Base-by-base conservation (phyloP, 495 filamentous ascomycete species). In the Delitschia confertaspora region DNA sequence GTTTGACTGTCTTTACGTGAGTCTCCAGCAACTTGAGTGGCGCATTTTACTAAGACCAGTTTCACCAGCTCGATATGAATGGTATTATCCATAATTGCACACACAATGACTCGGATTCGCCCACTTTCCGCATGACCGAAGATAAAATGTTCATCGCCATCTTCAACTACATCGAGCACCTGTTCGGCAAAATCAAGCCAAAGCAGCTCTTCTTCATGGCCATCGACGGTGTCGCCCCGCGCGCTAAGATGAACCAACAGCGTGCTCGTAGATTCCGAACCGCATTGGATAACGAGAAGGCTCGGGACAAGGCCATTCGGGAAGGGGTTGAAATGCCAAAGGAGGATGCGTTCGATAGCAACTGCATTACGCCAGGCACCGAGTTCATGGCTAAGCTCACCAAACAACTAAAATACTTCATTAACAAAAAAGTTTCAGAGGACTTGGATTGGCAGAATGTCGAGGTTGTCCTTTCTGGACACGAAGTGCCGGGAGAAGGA, bases 191-290 rank as follows among this genome's bases (percentile, higher is more conserved):
- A 66, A 99, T 99, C 50, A 95, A 95, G 62, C 93, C 93, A 2
- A 88, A 93, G 66, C 79, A 94, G 68, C 73, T 99, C 9, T 99
- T 99, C 64, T 99, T 95, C 68, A 95, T 99, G 93, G 93, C 93
- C 7, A 85, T 99, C 41, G 93, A 99, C 59, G 91, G 91, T 45
- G 93, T 99, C 38, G 93, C 93, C 11, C 93, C 93, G 8, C 80
- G 93, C 48, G 93, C 93, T 30, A 99, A 99, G 71, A 99, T 99
- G 93, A 99, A 99, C 56, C 93, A 99, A 61, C 93, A 99, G 65
- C 83, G 93, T 53, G 82, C 93, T 25, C 76, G 93, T 57, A 83
- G 93, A 55, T 99, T 99, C 63, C 79, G 93, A 44, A 96, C 89
- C 18, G 93, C 93, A 21, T 60, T 95, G 29, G 93, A 99, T 57